These are phyloP conservation scores for Erysimum cheiranthoides DNA, from an alignment of 345 rosid species.

Conservation along the genomic window DNA sequence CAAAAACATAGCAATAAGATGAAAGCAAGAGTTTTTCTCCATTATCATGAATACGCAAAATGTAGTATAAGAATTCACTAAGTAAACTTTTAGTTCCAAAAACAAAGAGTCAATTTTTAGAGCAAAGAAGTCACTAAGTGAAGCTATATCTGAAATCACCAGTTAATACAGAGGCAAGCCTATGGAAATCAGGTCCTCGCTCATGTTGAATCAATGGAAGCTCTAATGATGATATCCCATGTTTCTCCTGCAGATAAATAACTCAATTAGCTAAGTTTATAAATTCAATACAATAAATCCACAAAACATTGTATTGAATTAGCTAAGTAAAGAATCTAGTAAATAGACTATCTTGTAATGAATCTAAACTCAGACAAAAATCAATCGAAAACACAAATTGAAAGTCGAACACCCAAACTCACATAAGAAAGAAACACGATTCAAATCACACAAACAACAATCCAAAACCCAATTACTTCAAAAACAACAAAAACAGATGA, in stretches of 20 bases:
- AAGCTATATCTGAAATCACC: conserved; percentile 50
- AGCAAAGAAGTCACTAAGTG: background rate
- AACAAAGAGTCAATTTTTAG: background rate
- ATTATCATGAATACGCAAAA: background rate
- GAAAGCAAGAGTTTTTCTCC: background rate
- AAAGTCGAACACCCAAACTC: no score
- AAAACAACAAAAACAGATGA: no score
- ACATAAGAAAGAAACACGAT: no score
- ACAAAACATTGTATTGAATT: no score
- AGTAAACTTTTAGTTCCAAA: background rate
- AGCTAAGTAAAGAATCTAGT: no score
- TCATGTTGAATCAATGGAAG: conserved; percentile 88
- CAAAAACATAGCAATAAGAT: background rate
- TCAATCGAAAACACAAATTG: no score
- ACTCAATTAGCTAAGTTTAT: background rate
- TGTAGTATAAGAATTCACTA: background rate
- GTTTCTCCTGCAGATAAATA: conserved; percentile 56
- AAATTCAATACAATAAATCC: background rate
- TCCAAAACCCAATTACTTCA: no score
- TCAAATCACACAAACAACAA: no score
- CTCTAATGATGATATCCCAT: conserved; percentile 73
- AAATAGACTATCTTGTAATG: no score
- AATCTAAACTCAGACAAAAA: no score
- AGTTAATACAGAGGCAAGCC: conserved; percentile 66
- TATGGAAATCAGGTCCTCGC: conserved; percentile 75